These are phyloP conservation scores for Oryza rufipogon DNA, from an alignment of 176 grass and related monocot genomes.

Conservation along the genomic window DNA sequence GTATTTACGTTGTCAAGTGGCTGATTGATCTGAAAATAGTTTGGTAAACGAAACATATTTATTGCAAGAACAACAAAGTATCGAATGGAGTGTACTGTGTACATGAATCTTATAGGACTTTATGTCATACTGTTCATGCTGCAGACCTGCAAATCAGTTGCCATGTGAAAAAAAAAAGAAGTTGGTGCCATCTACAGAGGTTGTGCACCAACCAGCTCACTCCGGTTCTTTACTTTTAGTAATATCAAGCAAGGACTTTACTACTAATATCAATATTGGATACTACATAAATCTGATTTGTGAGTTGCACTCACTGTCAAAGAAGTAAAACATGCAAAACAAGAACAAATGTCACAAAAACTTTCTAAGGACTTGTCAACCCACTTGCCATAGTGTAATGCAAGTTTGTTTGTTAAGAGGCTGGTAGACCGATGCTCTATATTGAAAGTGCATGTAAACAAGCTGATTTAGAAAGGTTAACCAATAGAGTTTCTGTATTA, in stretches of 20 bases:
- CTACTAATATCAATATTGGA: not conserved
- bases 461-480: not conserved
- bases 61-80: not conserved
- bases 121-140: not conserved
- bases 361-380: not conserved
- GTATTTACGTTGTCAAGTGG: not conserved
- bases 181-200: not conserved
- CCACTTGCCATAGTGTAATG: not conserved
- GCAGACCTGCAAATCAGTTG: not conserved
- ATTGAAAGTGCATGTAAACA: not conserved
- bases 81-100: not conserved
- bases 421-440: not conserved
- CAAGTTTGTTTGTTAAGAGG: not conserved
- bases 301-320: not conserved
- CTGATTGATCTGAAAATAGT: constrained; percentile 1
- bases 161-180: not conserved
- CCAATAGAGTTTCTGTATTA: not conserved
- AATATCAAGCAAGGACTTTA: not conserved
- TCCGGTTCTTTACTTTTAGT: not conserved
- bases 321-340: not conserved
- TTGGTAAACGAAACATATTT: not conserved
- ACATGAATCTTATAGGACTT: not conserved
- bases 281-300: not conserved
- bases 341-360: not conserved
- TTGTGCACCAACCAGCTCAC: not conserved